phyloP scores from a whole-genome alignment of 495 filamentous ascomycete species.

The Hypoxylon intermedium region DNA sequence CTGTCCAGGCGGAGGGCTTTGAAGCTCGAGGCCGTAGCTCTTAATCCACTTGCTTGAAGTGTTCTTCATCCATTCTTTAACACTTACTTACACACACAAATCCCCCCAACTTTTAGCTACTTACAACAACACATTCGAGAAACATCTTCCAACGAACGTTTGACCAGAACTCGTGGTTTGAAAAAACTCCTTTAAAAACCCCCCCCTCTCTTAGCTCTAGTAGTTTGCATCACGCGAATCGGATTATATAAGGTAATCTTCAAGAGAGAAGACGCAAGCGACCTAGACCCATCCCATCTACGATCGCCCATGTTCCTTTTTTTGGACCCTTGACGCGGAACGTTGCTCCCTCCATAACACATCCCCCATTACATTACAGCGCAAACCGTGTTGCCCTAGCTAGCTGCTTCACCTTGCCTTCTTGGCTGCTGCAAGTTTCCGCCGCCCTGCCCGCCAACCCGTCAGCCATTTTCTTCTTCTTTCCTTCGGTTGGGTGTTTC shows the following conservation, averaged over 20 bases:
- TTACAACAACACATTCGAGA: constrained; percentile 18
- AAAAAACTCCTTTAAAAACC: not conserved
- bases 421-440: constrained; percentile 40
- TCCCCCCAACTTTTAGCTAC: not conserved
- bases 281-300: constrained; percentile 16
- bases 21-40: no score
- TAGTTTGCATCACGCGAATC: constrained; percentile 32
- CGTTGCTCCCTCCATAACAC: constrained; percentile 16
- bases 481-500: not conserved
- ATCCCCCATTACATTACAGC: not conserved
- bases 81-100: not conserved
- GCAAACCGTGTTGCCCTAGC: constrained; percentile 2
- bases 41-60: not conserved
- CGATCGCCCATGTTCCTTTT: constrained; percentile 18
- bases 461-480: constrained; percentile 8
- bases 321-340: constrained; percentile 36
- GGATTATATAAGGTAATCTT: constrained; percentile 24
- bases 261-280: constrained; percentile 2
- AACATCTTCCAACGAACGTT: constrained; percentile 23
- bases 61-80: not conserved
- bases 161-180: constrained; percentile 23
- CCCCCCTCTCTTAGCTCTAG: no score
- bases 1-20: not conserved
- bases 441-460: constrained; percentile 21
- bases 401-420: constrained; percentile 12